Evolutionary conservation across 805 yeast species (phyloP).

Genomic region (Ogataea nakhonphanomensis): DNA sequence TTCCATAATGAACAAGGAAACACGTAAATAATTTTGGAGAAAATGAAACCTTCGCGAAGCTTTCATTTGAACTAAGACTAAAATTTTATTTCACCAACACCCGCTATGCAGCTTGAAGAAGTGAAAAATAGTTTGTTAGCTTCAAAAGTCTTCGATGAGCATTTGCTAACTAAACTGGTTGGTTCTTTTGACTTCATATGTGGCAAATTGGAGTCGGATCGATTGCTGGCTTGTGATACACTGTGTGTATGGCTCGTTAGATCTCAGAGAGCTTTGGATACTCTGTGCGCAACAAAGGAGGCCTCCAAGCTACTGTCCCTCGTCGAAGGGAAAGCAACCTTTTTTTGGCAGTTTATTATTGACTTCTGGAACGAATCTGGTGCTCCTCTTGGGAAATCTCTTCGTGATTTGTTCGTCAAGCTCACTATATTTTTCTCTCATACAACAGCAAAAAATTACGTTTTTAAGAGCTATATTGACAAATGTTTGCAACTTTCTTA

Average conservation of each 20-base stretch:
- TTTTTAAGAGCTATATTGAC: conserved; percentile 41
- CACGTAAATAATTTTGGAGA: conserved; percentile 7
- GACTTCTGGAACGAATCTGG: conserved; percentile 72
- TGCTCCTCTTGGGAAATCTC: conserved; percentile 66
- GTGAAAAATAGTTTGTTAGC: conserved; percentile 1
- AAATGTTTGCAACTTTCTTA: conserved; percentile 42
- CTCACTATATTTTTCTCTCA: not conserved
- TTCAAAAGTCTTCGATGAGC: not conserved
- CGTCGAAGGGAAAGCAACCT: conserved; percentile 1
- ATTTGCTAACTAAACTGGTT: not conserved
- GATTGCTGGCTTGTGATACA: conserved; percentile 47
- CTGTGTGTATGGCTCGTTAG: conserved; percentile 64
- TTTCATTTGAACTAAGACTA: too few species aligned
- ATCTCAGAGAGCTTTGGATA: conserved; percentile 37
- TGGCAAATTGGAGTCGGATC: conserved; percentile 1
- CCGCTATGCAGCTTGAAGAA: conserved; percentile 5
- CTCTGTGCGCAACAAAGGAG: not conserved
- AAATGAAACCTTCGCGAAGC: not conserved
- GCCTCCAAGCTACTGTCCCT: not conserved
- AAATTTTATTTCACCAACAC: conserved; percentile 4
- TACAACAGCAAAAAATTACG: conserved; percentile 10
- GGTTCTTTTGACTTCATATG: not conserved
- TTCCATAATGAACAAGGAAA: conserved; percentile 41
- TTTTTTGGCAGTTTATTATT: conserved; percentile 49
- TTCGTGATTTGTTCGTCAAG: conserved; percentile 58